phyloP scores from a whole-genome alignment of 192 early-diverging fungal genomes.

The Podila horticola region DNA sequence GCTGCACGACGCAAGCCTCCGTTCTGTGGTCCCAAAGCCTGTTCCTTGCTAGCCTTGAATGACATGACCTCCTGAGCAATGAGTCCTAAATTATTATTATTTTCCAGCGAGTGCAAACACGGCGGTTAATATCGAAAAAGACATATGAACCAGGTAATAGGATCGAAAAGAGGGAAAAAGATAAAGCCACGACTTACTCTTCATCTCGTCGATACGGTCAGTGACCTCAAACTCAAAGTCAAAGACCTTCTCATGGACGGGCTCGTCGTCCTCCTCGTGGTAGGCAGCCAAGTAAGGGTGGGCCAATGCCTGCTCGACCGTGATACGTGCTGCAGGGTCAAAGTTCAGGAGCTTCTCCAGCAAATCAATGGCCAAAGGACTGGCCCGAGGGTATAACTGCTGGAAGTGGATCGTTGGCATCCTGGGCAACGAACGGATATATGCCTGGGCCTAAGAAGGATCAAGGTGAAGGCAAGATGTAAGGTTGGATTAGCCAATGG shows the following conservation, averaged over 20 bases:
- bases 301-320: conserved; percentile 90
- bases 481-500: background rate
- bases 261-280: conserved; percentile 92
- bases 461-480: background rate
- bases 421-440: conserved; percentile 89
- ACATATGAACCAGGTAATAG: background rate
- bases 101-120: conserved; percentile 16
- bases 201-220: conserved; percentile 84
- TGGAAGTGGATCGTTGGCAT: conserved; percentile 92
- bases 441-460: conserved; percentile 82
- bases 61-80: conserved; percentile 85
- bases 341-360: conserved; percentile 90
- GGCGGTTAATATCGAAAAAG: conserved; percentile 39
- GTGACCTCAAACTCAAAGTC: conserved; percentile 88
- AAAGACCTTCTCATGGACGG: conserved; percentile 72
- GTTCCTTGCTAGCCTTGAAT: conserved; percentile 76
- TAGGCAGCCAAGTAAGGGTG: conserved; percentile 95
- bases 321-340: conserved; percentile 92
- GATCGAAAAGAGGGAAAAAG: background rate
- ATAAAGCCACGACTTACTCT: conserved; percentile 52
- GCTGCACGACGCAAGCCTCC: conserved; percentile 26
- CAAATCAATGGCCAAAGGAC: conserved; percentile 84
- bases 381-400: conserved; percentile 89
- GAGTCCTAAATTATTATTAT: conserved; percentile 68
- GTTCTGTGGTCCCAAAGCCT: conserved; percentile 43